Base-by-base conservation (phyloP, 2,329 filamentous ascomycete species). In the Phialocephala sp. region DNA sequence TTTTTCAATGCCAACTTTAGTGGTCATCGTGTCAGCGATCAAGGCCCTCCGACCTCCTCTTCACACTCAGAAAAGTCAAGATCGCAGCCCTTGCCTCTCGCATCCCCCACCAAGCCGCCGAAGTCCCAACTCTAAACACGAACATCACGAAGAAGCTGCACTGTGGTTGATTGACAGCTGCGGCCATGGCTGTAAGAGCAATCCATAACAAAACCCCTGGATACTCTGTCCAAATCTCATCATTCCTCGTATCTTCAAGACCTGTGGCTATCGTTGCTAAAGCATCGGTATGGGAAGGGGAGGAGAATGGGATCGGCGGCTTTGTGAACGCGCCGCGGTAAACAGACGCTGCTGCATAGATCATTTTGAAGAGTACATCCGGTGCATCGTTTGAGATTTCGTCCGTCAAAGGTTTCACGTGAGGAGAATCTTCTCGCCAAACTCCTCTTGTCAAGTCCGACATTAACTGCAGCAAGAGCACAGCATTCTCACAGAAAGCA, bases 141-240 rank as follows among this genome's bases (percentile, higher is more conserved):
- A 41, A 61, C 59, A 61, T 61, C 5, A 35, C 41, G 35, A 61
- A 43, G 15, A 55, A 61, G 15, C 59, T 61, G 36, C 59, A 55
- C 36, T 55, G 27, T 24, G 24, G 18, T 37, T 24, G 45, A 24
- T 50, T 22, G 5, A 24, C 37, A 27, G 50, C 36, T 32, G 50
- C 60, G 8, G 50, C 60, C 4, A 62, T 32, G 5, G 50, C 50
- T 12, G 55, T 32, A n/a, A 62, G 18, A 18, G 56, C 15, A 15
- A 62, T 56, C 60, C 60, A 62, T 41, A 56, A 37, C 60, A 62
- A 8, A n/a, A 62, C n/a, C 1, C 60, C 60, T 1, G 50, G 50
- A 36, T 62, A 56, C 50, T 15, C 36, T 4, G 55, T 54, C 47
- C 60, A 62, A 11, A 36, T 43, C 18, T 56, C 60, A 20, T 62